These are phyloP conservation scores for Stenogyne calaminthoides DNA, from an alignment of 305 asterid genomes.

Conservation along the genomic window DNA sequence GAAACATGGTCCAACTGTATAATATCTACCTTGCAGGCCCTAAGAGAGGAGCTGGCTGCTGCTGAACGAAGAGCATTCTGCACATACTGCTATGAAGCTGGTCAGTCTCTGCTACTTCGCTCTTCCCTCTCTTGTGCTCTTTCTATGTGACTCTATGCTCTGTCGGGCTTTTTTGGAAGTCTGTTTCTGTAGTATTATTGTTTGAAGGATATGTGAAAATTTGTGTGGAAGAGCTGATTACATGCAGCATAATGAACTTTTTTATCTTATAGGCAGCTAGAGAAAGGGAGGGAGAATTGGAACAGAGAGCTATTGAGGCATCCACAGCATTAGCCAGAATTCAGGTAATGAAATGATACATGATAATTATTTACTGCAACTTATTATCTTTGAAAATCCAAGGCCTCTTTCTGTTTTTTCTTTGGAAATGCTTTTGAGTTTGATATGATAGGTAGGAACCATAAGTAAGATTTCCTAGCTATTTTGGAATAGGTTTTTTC, in stretches of 20 bases:
- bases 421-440: neutral
- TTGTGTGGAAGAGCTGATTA: conserved; percentile 23
- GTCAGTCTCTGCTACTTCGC: conserved; percentile 40
- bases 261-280: conserved; percentile 73
- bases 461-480: neutral
- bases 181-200: conserved; percentile 10
- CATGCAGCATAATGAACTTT: conserved; percentile 32
- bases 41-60: conserved; percentile 88
- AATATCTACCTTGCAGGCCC: conserved; percentile 57
- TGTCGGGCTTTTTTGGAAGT: conserved; percentile 5
- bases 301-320: conserved; percentile 95
- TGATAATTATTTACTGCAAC: conserved; percentile 6
- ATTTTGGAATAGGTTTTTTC: neutral
- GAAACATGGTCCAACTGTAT: conserved; percentile 33
- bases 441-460: conserved; percentile 9
- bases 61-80: conserved; percentile 94
- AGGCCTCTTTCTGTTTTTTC: conserved; percentile 12
- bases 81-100: conserved; percentile 88
- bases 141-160: neutral
- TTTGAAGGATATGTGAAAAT: conserved; percentile 19
- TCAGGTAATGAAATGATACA: conserved; percentile 63
- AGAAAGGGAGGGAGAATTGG: conserved; percentile 98
- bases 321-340: conserved; percentile 89
- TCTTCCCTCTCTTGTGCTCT: conserved; percentile 6
- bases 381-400: conserved; percentile 2